Evolutionary conservation across 2,329 filamentous ascomycete species (phyloP), one percentile per base, ranked within the genome.

Genomic region (Curvularia hawaiiensis): DNA sequence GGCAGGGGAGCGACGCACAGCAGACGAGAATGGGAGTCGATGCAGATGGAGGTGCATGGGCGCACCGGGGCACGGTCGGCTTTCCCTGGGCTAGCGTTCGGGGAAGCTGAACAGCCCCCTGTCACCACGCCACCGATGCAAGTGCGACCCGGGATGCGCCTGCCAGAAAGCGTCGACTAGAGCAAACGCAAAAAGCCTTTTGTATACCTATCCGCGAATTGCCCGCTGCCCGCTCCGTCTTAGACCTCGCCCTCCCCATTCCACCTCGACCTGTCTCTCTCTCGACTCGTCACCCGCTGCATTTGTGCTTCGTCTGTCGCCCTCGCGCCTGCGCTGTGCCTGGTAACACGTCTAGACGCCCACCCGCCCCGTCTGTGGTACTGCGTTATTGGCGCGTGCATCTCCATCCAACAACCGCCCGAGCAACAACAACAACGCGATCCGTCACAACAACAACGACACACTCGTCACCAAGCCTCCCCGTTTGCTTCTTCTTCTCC

Each of bases 121-220:
- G 65, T 65, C 62, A 62, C 59, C 47, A 58, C 56, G 56, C 56
- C 52, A 58, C 56, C 50, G 45, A 52, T 59, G 52, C 57, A 56
- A 58, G 57, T 47, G 54, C 49, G 20, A 49, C 52, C 56, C 54
- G 46, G 55, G 56, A 55, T 58, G 45, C 30, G 46, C 18, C 18
- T 12, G 35, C 51, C 43, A 18, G 50, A 47, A 51, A 55, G 28
- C 55, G 52, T 59, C 51, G 55, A 47, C 59, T 59, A 60, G 54
- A 57, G 54, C 56, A 64, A 67, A 64, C 61, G 62, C 62, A 67
- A 69, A 69, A 69, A 67, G 65, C 66, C 63, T 65, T 69, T 62
- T 47, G 56, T 58, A 58, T 58, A 58, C 56, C 56, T 55, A 58
- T 52, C 52, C 41, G 56, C 62, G 60, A 40, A 46, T 51, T 47